Evolutionary conservation across 2,329 filamentous ascomycete genomes (phyloP).

Genomic region (Aureobasidium sp.): DNA sequence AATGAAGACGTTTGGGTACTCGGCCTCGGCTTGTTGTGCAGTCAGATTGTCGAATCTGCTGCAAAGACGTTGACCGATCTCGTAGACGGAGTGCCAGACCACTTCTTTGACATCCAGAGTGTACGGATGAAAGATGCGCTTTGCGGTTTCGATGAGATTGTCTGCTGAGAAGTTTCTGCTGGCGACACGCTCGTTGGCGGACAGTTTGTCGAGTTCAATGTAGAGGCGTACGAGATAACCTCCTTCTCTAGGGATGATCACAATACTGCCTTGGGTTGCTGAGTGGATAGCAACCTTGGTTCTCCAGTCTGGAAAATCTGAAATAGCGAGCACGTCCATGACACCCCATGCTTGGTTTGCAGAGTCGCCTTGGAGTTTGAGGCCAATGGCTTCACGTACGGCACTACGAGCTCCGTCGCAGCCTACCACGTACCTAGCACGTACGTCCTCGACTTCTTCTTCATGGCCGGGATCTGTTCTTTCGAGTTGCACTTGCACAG

Average conservation of each 20-base stretch:
- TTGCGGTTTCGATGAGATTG: conserved; percentile 53
- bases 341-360: conserved; percentile 24
- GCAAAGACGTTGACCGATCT: conserved; percentile 44
- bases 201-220: conserved; percentile 38
- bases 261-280: conserved; percentile 52
- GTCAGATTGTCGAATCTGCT: conserved; percentile 25
- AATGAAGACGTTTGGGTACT: conserved; percentile 37
- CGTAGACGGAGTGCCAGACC: conserved; percentile 48
- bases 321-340: conserved; percentile 21
- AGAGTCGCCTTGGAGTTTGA: conserved; percentile 20
- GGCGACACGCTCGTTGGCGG: conserved; percentile 1
- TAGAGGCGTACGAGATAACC: conserved; percentile 26
- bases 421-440: conserved; percentile 18
- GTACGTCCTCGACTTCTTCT: conserved; percentile 15
- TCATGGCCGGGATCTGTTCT: conserved; percentile 34
- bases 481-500: conserved; percentile 5
- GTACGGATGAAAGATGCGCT: conserved; percentile 59
- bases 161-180: conserved; percentile 26
- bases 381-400: conserved; percentile 17
- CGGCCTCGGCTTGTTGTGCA: conserved; percentile 29
- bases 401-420: conserved; percentile 21
- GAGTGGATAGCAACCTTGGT: conserved; percentile 72
- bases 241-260: conserved; percentile 58
- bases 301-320: conserved; percentile 55
- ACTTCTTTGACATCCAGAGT: conserved; percentile 37